Conservation (phyloP, 2,329 filamentous ascomycete genomes). For the Rutstroemia sp. region DNA sequence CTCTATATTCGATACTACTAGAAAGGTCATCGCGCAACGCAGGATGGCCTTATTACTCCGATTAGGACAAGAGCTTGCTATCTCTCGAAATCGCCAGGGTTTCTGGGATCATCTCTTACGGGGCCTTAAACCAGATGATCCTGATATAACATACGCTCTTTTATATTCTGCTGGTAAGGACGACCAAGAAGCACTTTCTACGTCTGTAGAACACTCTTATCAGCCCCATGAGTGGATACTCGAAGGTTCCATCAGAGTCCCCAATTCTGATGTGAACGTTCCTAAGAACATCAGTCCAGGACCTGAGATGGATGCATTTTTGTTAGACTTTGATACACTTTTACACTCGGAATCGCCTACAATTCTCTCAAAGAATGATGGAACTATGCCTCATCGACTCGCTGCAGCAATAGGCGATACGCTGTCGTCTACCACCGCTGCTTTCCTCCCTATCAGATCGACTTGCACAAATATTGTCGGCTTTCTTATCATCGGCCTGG, state of each 20-base stretch:
- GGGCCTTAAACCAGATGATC: constrained; percentile 64
- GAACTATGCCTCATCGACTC: not conserved
- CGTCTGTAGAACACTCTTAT: constrained; percentile 15
- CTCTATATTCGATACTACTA: constrained; percentile 71
- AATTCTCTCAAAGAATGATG: not conserved
- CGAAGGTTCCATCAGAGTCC: constrained; percentile 16
- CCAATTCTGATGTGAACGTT: not conserved
- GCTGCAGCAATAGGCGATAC: not conserved
- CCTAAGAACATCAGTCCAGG: not conserved
- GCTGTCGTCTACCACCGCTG: not conserved
- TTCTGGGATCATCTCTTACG: constrained; percentile 66
- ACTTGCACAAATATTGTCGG: constrained; percentile 65
- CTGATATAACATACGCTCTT: constrained; percentile 67
- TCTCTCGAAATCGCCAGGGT: constrained; percentile 60
- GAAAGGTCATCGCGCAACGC: constrained; percentile 65
- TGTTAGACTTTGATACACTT: not conserved
- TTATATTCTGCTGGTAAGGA: constrained; percentile 71
- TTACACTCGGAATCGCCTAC: constrained; percentile 1
- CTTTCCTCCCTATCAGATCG: constrained; percentile 26
- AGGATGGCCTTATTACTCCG: constrained; percentile 71
- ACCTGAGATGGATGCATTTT: not conserved
- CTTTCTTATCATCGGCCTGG: constrained; percentile 72
- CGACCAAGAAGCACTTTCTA: constrained; percentile 18
- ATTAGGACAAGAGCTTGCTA: constrained; percentile 65
- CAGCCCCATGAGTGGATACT: constrained; percentile 16